Evolutionary conservation across 1,284 basidiomycete species (phyloP).

Genomic region (Ganoderma lucidum): DNA sequence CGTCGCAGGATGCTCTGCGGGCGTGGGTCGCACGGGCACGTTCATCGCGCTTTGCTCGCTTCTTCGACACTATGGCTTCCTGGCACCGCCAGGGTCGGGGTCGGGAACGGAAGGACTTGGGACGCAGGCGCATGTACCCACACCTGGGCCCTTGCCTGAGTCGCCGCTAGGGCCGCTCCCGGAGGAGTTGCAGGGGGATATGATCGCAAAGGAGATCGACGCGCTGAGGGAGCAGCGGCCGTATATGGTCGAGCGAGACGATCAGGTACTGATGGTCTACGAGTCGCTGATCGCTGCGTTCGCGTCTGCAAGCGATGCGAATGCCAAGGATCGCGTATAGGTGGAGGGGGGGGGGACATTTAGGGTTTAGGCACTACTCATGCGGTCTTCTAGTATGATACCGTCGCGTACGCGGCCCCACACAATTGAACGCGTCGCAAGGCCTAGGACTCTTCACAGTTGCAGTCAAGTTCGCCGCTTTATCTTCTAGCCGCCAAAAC

Average conservation of each 20-base stretch:
- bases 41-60: slow-evolving; percentile 84
- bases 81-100: slow-evolving; percentile 45
- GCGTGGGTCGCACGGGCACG: slow-evolving; percentile 90
- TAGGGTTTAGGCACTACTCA: background rate
- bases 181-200: slow-evolving; percentile 57
- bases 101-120: slow-evolving; percentile 22
- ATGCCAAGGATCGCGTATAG: background rate
- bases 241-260: slow-evolving; percentile 80
- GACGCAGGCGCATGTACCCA: slow-evolving; percentile 17
- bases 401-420: background rate
- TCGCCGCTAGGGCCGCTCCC: slow-evolving; percentile 68
- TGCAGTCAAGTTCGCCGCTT: background rate
- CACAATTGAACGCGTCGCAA: background rate
- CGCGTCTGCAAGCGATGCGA: background rate
- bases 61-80: slow-evolving; percentile 62
- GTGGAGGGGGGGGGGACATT: background rate
- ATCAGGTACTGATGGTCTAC: slow-evolving; percentile 76
- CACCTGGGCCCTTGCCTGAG: slow-evolving; percentile 40
- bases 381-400: background rate
- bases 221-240: slow-evolving; percentile 80
- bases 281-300: slow-evolving; percentile 58
- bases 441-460: background rate
- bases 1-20: slow-evolving; percentile 88
- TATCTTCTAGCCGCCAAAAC: background rate
- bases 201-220: slow-evolving; percentile 79